Conservation (phyloP, 1,284 basidiomycete species). For the Boletus sp. region DNA sequence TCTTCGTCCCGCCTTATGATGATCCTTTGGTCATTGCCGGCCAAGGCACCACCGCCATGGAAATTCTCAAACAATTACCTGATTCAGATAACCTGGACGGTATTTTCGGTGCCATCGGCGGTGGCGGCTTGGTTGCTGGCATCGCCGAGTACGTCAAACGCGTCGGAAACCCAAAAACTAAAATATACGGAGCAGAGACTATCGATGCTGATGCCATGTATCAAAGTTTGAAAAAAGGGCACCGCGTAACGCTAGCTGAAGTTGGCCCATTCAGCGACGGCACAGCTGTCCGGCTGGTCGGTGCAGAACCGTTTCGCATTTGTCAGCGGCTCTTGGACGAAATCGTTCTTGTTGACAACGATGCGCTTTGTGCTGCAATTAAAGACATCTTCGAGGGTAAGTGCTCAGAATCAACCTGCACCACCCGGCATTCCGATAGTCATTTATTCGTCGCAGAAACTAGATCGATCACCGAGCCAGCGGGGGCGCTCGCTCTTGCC, state of each 20-base stretch:
- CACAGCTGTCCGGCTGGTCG: slow-evolving; percentile 98
- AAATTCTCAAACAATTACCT: slow-evolving; percentile 85
- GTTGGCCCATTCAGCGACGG: slow-evolving; percentile 98
- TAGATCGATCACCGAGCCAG: slow-evolving; percentile 92
- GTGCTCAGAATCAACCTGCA: slow-evolving; percentile 13
- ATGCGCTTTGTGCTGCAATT: slow-evolving; percentile 98
- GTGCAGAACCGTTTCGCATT: slow-evolving; percentile 92
- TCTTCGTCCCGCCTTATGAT: slow-evolving; percentile 97
- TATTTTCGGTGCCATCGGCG: slow-evolving; percentile 90
- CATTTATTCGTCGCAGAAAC: slow-evolving; percentile 61
- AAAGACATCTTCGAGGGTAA: slow-evolving; percentile 98
- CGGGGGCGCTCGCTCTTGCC: slow-evolving; percentile 93
- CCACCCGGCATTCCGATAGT: neutral
- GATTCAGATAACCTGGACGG: slow-evolving; percentile 77
- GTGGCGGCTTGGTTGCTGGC: slow-evolving; percentile 90
- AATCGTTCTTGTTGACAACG: slow-evolving; percentile 86
- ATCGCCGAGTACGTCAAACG: slow-evolving; percentile 93
- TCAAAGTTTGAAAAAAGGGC: slow-evolving; percentile 72
- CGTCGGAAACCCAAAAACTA: slow-evolving; percentile 82
- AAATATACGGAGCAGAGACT: slow-evolving; percentile 94
- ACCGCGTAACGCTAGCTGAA: slow-evolving; percentile 82
- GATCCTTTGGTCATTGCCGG: slow-evolving; percentile 97
- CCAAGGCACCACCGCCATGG: slow-evolving; percentile 94
- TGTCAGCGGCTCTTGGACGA: slow-evolving; percentile 86
- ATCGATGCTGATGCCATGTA: slow-evolving; percentile 94